A percentile compares a stretch with the other conserved stretches of the same genome.
Evolutionary conservation across 2,329 filamentous ascomycete genomes (phyloP).

Genomic region (Fusarium guadeloupense): DNA sequence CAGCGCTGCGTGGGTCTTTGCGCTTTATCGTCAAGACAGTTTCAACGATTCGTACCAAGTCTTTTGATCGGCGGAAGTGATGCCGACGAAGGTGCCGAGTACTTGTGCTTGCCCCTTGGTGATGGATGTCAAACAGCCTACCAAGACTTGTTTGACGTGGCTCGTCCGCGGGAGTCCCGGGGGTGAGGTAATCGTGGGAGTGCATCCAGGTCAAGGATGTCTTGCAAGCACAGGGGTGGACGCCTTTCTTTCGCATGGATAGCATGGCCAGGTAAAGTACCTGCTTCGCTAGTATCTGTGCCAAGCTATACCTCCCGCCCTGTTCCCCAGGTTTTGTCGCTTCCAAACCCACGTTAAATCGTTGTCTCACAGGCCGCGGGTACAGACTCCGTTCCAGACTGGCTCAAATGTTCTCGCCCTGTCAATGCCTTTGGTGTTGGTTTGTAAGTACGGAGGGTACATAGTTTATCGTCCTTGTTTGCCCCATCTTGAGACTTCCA

Average conservation of each 20-base stretch:
- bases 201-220: constrained; percentile 17
- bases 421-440: constrained; percentile 32
- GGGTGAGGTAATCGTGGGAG: constrained; percentile 18
- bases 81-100: constrained; percentile 9
- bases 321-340: constrained; percentile 43
- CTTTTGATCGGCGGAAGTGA: constrained; percentile 10
- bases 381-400: background rate
- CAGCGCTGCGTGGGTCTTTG: constrained; percentile 1
- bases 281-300: constrained; percentile 37
- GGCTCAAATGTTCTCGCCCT: constrained; percentile 22
- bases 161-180: constrained; percentile 10
- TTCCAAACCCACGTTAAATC: constrained; percentile 23
- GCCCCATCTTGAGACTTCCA: constrained; percentile 23
- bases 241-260: constrained; percentile 20
- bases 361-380: constrained; percentile 31
- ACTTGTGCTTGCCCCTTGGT: background rate
- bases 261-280: constrained; percentile 20
- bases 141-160: constrained; percentile 13
- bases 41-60: constrained; percentile 11
- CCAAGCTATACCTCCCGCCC: constrained; percentile 39
- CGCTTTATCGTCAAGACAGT: constrained; percentile 2
- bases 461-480: constrained; percentile 30
- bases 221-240: constrained; percentile 2
- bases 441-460: background rate
- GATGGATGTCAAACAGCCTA: too few species aligned